phyloP scores from a whole-genome alignment of 2,329 filamentous ascomycete species.

The Colletotrichum eleusines region DNA sequence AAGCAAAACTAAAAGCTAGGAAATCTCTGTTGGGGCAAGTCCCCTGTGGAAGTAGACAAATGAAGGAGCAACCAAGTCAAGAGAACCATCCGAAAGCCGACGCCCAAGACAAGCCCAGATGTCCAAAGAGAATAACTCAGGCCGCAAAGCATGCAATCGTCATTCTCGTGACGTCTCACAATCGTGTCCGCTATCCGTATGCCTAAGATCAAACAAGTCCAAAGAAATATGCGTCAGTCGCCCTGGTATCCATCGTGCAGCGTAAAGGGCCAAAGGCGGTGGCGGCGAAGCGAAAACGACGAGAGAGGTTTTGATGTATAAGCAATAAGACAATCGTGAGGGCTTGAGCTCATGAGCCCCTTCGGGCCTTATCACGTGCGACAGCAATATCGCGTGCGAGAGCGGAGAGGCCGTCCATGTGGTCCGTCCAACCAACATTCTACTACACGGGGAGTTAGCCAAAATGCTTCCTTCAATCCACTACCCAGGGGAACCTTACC shows the following conservation, averaged over 20 bases:
- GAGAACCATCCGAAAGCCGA: slow-evolving; percentile 34
- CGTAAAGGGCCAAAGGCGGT: slow-evolving; percentile 38
- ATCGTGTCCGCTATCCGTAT: slow-evolving; percentile 42
- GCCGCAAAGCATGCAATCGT: slow-evolving; percentile 39
- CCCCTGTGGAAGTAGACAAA: slow-evolving; percentile 39
- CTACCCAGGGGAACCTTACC: slow-evolving; percentile 16
- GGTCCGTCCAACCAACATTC: slow-evolving; percentile 25
- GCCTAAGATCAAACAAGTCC: slow-evolving; percentile 42
- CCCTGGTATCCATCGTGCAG: slow-evolving; percentile 42
- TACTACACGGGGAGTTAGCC: slow-evolving; percentile 29
- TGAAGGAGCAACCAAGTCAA: slow-evolving; percentile 33
- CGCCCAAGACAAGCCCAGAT: slow-evolving; percentile 39
- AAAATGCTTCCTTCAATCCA: not conserved
- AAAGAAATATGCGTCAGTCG: slow-evolving; percentile 40
- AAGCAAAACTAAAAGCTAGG: slow-evolving; percentile 40
- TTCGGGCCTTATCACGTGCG: slow-evolving; percentile 9
- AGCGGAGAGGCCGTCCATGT: slow-evolving; percentile 11
- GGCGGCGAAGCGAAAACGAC: slow-evolving; percentile 34
- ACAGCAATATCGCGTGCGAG: not conserved
- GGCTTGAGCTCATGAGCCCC: slow-evolving; percentile 5
- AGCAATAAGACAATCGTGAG: slow-evolving; percentile 32
- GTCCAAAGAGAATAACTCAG: slow-evolving; percentile 31
- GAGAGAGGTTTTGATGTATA: slow-evolving; percentile 21
- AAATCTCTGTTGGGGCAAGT: slow-evolving; percentile 41
- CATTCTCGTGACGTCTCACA: slow-evolving; percentile 41